A percentile compares a stretch with the other conserved stretches of the same genome.
These are phyloP conservation scores for Nakazawaea ernobii DNA, from an alignment of 805 yeast species.

Conservation along the genomic window DNA sequence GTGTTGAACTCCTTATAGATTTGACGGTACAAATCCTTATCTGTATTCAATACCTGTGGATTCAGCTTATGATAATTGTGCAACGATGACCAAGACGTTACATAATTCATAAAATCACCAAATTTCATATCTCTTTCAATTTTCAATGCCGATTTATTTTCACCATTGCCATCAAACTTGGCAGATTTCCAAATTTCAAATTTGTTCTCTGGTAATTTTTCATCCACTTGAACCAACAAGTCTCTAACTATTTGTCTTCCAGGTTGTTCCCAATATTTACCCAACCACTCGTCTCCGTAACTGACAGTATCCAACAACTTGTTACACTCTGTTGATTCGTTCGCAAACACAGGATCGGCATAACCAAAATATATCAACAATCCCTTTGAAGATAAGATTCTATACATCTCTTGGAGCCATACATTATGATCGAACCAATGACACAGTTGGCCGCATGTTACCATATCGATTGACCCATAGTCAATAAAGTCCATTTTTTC, in stretches of 20 bases:
- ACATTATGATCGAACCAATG: slow-evolving; percentile 60
- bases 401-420: slow-evolving; percentile 25
- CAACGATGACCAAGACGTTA: slow-evolving; percentile 67
- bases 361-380: slow-evolving; percentile 73
- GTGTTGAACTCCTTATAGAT: slow-evolving; percentile 30
- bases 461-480: slow-evolving; percentile 42
- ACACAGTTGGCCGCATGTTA: slow-evolving; percentile 79
- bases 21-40: slow-evolving; percentile 29
- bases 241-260: slow-evolving; percentile 56
- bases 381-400: slow-evolving; percentile 35
- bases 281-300: slow-evolving; percentile 41
- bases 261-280: slow-evolving; percentile 83
- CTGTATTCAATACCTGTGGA: slow-evolving; percentile 19
- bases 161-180: slow-evolving; percentile 20
- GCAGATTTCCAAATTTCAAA: slow-evolving; percentile 29
- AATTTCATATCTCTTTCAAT: slow-evolving; percentile 37
- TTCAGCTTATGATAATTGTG: slow-evolving; percentile 46
- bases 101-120: slow-evolving; percentile 42
- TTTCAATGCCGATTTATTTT: slow-evolving; percentile 19
- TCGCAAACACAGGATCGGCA: slow-evolving; percentile 56
- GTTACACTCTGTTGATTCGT: slow-evolving; percentile 49
- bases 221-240: slow-evolving; percentile 34
- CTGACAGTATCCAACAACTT: slow-evolving; percentile 37
- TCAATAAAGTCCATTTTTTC: slow-evolving; percentile 24
- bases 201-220: slow-evolving; percentile 30